Evolutionary conservation across 2,329 filamentous ascomycete species (phyloP).

Genomic region (Hirsutella minnesotensis): DNA sequence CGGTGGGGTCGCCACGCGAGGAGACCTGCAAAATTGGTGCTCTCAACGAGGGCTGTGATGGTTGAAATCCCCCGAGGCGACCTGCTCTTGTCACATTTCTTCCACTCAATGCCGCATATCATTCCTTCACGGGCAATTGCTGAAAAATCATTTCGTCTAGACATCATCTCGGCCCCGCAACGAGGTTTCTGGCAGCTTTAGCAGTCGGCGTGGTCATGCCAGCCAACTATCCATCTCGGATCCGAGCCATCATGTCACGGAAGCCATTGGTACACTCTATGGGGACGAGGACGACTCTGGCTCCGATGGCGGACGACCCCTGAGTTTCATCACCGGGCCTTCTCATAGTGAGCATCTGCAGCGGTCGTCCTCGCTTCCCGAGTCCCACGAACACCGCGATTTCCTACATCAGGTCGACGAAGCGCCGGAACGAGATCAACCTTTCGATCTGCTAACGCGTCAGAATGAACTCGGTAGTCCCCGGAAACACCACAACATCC

Average conservation of each 20-base stretch:
- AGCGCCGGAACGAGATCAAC: conserved; percentile 29
- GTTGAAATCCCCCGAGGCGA: background rate
- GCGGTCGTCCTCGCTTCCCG: conserved; percentile 14
- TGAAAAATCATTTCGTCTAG: conserved; percentile 17
- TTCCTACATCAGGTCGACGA: conserved; percentile 22
- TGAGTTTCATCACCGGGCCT: conserved; percentile 58
- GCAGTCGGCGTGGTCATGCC: conserved; percentile 45
- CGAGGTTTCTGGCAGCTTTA: conserved; percentile 45
- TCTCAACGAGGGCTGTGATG: background rate
- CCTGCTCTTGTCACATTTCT: background rate
- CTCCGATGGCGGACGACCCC: conserved; percentile 44
- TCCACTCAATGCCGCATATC: no score
- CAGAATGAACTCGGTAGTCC: conserved; percentile 21
- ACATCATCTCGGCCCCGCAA: conserved; percentile 45
- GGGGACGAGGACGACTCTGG: conserved; percentile 60
- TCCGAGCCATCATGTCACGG: conserved; percentile 86
- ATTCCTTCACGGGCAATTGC: background rate
- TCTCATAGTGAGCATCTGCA: conserved; percentile 41
- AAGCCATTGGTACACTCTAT: conserved; percentile 86
- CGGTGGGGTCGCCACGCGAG: background rate
- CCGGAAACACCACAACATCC: conserved; percentile 32
- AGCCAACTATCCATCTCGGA: conserved; percentile 63
- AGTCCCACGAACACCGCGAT: conserved; percentile 6
- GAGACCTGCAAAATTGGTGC: background rate
- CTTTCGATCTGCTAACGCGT: conserved; percentile 14